Evolutionary conservation across 768 basidiomycete species (phyloP).

Genomic region (Ramaria rubella): DNA sequence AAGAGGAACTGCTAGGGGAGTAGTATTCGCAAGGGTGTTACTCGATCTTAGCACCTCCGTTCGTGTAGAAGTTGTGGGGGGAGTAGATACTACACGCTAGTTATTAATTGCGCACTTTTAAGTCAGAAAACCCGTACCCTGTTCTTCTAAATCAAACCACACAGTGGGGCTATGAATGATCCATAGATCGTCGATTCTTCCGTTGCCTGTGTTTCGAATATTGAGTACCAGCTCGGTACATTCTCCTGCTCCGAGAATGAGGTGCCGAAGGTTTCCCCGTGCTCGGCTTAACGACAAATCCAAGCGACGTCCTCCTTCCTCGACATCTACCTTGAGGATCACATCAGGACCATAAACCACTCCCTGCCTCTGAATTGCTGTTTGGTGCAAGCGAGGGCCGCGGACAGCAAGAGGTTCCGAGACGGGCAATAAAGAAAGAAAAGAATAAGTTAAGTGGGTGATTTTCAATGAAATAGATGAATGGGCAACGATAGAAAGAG

Average conservation of each 20-base stretch:
- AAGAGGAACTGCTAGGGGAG: conserved; percentile 43
- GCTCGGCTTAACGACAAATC: conserved; percentile 33
- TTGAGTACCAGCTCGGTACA: conserved; percentile 44
- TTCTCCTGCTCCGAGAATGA: conserved; percentile 65
- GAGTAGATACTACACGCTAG: not conserved
- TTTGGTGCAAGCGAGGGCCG: conserved; percentile 74
- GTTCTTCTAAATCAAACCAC: not conserved
- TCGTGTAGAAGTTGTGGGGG: not conserved
- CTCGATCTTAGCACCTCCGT: conserved; percentile 38
- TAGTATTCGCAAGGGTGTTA: conserved; percentile 46
- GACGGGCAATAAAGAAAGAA: conserved; percentile 65
- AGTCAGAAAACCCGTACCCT: not conserved
- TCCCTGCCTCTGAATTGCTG: conserved; percentile 58
- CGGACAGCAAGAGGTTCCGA: conserved; percentile 59
- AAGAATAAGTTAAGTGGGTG: conserved; percentile 55
- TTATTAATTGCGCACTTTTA: not conserved
- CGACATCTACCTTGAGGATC: conserved; percentile 53
- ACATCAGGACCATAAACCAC: conserved; percentile 69
- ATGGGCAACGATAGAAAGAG: conserved; percentile 52
- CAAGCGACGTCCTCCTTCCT: conserved; percentile 59
- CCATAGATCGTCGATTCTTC: conserved; percentile 64
- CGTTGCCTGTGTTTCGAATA: conserved; percentile 61
- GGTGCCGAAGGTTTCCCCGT: conserved; percentile 38
- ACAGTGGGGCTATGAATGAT: conserved; percentile 41
- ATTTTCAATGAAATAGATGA: conserved; percentile 49